Base-by-base conservation (phyloP, 768 basidiomycete species). In the Termitomyces eurrhizus region DNA sequence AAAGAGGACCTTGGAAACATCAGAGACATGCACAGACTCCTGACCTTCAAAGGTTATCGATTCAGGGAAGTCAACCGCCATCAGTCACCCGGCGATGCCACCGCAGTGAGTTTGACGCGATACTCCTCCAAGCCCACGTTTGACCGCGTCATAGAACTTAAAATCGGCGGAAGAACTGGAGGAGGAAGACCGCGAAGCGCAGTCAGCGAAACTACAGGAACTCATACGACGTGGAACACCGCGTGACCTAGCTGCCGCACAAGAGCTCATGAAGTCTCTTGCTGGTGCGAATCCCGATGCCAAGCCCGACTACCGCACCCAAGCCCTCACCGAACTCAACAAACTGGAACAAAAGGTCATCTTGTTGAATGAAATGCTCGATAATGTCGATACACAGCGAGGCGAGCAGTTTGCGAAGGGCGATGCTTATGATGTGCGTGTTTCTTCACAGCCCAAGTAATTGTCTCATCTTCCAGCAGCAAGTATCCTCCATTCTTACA, bases 131-230 rank as follows among this genome's bases (percentile, higher is more conserved):
- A 26, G 35, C 33, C 56, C 24, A 7, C 3, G 41, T 52, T 42
- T 59, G 32, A 56, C 24, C 29, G 6, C 42, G 3, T 37, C 18
- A 7, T 67, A 95, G 92, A 92, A 89, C 64, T 78, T 99, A 33
- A 98, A 98, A 78, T 88, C 92, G 0, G 95, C 97, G 0, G 93
- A 95, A 58, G 96, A 99, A 72, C 84, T 99, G 2, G 97, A 99
- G 70, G 88, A 86, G 61, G 97, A 98, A 70, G 97, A 99, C 71
- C 83, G 97, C 13, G 88, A 87, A 61, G 97, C 96, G 0, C 96
- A 99, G 70, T 88, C 89, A 0, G 97, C 97, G 0, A 98, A 99
- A 78, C 81, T 99, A n/a, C 97, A 99, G 74, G 97, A 99, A 72
- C 85, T 98, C 42, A 98, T 99, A 60, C 86, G 97, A 50, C 80